Base-by-base conservation (phyloP, 2,329 filamentous ascomycete species). In the Trichoderma oligosporum region DNA sequence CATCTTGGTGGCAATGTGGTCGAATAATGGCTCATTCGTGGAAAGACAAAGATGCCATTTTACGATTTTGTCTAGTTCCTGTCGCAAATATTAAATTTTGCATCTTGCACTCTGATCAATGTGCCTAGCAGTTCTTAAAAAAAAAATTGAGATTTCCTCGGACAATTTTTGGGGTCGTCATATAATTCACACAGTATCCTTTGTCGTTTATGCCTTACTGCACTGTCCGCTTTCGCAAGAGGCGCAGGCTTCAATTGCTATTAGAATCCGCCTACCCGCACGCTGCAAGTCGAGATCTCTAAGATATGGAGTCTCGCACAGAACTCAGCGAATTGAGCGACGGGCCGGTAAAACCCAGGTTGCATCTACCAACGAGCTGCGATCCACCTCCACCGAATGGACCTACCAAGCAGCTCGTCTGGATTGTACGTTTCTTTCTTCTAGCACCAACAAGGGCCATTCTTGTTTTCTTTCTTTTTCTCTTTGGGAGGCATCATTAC, bases 321-420 rank as follows among this genome's bases (percentile, higher is more conserved):
- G 49, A 53, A 12, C 8, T 27, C 14, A 44, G 38, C 18, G 57
- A 59, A 18, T 46, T 41, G 33, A 63, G 55, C 60, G 61, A 46
- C 36, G 59, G 20, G 63, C 66, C 59, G 60, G 64, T 42, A 4
- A 55, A 49, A 25, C 44, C 53, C 39, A 49, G 44, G 9, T 7
- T 58, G 41, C 77, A 86, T 64, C 82, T 97, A 3, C 93, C 93
- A 1, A 78, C 86, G 31, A 95, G 89, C 63, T 96, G 91, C 70
- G 89, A 96, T 65, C 93, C 93, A 24, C 91, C 92, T 0, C 82
- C 84, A 16, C 81, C 85, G 9, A 80, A 82, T 45, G 86, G 87
- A 57, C 85, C 87, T 9, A 78, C 83, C 2, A 87, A 86, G 69
- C 88, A 87, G 70, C 82, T 91, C 61, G 87, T 93, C 75, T 97